Percentiles rank a stretch among this genome's conserved stretches.
Conservation (phyloP, 2,329 filamentous ascomycete species). For the Geosmithia putterillii region DNA sequence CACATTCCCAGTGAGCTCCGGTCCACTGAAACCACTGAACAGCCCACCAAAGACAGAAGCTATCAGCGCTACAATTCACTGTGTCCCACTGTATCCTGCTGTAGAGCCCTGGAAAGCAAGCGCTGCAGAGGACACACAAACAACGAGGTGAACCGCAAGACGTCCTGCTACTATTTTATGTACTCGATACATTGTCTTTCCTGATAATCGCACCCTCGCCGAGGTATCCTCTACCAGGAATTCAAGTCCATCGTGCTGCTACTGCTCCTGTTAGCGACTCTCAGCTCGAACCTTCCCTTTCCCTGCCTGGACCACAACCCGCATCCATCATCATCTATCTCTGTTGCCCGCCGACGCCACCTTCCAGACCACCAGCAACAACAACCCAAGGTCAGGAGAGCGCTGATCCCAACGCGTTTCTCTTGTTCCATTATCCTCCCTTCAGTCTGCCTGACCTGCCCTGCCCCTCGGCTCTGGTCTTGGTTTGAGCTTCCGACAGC, state of each 20-base stretch:
- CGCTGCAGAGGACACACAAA: not conserved
- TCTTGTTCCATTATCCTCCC: not conserved
- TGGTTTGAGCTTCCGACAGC: too few relatives aligned
- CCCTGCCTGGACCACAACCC: not conserved
- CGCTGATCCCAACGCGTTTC: not conserved
- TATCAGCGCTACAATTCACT: too few relatives aligned
- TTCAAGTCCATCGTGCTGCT: not conserved
- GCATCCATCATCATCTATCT: not conserved
- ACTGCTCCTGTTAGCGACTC: not conserved
- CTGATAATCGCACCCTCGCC: too few relatives aligned
- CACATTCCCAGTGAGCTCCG: not conserved
- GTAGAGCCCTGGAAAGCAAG: not conserved
- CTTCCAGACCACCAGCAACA: not conserved
- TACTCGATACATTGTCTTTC: not conserved
- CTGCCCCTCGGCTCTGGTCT: not conserved
- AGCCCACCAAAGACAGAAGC: not conserved
- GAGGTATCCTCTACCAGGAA: too few relatives aligned
- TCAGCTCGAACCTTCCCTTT: not conserved
- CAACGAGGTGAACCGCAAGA: not conserved
- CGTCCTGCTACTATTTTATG: not conserved
- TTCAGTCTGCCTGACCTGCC: not conserved
- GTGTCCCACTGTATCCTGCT: too few relatives aligned
- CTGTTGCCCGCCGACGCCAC: too few relatives aligned
- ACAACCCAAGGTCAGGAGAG: not conserved
- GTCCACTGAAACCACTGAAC: not conserved